Percentiles rank a stretch among this genome's conserved stretches.
These are phyloP conservation scores for Penicillium olsonii DNA, from an alignment of 2,329 filamentous ascomycete genomes.

Conservation along the genomic window DNA sequence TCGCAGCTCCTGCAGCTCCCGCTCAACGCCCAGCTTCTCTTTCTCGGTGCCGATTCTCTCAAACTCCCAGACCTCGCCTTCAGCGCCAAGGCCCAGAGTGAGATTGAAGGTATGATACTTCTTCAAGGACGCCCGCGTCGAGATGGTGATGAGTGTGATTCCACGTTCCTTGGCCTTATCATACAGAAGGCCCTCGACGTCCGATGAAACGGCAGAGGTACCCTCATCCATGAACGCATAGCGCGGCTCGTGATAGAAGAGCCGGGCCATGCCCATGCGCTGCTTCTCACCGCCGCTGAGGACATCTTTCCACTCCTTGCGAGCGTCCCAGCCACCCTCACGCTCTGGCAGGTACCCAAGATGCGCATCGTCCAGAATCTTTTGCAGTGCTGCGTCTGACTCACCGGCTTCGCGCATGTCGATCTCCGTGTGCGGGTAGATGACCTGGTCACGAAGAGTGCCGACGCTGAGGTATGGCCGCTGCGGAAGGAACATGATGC, in stretches of 20 bases:
- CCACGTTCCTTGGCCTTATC: conserved; percentile 90
- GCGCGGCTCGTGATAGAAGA: conserved; percentile 91
- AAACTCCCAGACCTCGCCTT: conserved; percentile 87
- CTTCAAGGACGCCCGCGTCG: conserved; percentile 89
- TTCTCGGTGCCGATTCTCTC: conserved; percentile 90
- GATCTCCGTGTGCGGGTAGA: conserved; percentile 91
- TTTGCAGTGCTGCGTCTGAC: conserved; percentile 74
- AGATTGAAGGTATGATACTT: conserved; percentile 95
- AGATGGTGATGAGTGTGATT: conserved; percentile 95
- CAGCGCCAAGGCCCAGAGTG: conserved; percentile 75
- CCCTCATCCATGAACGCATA: conserved; percentile 96
- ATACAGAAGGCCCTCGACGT: conserved; percentile 92
- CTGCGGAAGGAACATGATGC: conserved; percentile 98
- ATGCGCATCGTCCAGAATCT: conserved; percentile 77
- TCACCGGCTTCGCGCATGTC: conserved; percentile 86
- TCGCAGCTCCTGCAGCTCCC: conserved; percentile 80
- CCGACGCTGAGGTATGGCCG: conserved; percentile 89
- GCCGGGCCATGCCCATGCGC: conserved; percentile 82
- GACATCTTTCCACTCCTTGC: conserved; percentile 98
- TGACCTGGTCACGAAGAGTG: conserved; percentile 93
- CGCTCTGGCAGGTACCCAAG: conserved; percentile 87
- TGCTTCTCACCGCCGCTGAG: conserved; percentile 98
- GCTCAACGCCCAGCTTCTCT: conserved; percentile 91
- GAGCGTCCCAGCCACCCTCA: conserved; percentile 94
- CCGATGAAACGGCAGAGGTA: conserved; percentile 88